Base-by-base conservation (phyloP, 805 yeast species). In the Yarrowia sp. region DNA sequence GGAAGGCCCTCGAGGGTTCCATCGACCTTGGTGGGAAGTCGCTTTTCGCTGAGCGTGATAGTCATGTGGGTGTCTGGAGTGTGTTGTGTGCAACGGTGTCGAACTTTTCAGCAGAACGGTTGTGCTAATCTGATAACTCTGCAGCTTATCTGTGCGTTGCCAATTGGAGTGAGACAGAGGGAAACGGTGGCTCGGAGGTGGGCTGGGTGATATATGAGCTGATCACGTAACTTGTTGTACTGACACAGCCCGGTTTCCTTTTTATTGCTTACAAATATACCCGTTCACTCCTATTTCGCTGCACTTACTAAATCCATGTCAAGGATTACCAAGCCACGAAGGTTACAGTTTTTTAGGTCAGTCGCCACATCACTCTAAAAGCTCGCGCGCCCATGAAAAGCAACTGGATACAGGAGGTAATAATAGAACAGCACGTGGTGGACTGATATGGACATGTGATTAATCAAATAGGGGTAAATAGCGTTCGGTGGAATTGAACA, bases 1-100 rank as follows among this genome's bases (percentile, higher is more conserved):
- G 75, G 75, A 41, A 74, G 87, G 1, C 82, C 75, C 36, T 76
- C 81, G 1, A 72, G 61, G 19, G 50, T 63, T 49, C 50, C 61
- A 43, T 49, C 48, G 8, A 53, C 65, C 36, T 61, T 69, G 36
- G 63, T 63, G 36, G 55, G 55, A 9, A 63, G 56, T n/a, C 38
- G 16, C 15, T 63, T 63, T 46, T 59, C 53, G 66, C 53, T 59
- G 53, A 56, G 48, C 11, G 63, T 56, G 46, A 56, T 41, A 10
- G 63, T 56, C 63, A 56, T 56, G 15, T 41, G 46, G 48, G 58
- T n/a, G 42, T 19, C 15, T 22, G 45, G 45, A 16, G 26, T 16
- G 32, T 19, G 19, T 40, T 14, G 40, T 19, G 59, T 22, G 43
- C 15, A n/a, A 50, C 14, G 35, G 59, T 19, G 59, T 38, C 45